A percentile compares a stretch with the other conserved stretches of the same genome.
Evolutionary conservation across 2,329 filamentous ascomycete species (phyloP).

Genomic region (Penicillium vulpinum): DNA sequence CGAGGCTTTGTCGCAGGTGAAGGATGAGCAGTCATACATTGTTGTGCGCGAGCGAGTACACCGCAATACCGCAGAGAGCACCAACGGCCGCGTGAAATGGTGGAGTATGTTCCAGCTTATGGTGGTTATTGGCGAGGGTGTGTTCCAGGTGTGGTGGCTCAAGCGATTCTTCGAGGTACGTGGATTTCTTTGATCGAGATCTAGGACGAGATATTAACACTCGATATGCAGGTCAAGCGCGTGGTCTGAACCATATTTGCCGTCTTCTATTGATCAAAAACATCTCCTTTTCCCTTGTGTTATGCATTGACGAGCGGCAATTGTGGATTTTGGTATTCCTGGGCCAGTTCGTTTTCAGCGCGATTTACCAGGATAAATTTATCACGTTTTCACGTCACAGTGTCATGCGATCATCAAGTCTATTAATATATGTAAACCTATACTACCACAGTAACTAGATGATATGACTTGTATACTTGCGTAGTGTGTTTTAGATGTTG

Average conservation of each 20-base stretch:
- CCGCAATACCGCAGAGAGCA: slow-evolving; percentile 98
- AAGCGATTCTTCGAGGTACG: slow-evolving; percentile 91
- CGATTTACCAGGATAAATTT: slow-evolving; percentile 9
- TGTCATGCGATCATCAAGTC: slow-evolving; percentile 22
- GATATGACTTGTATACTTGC: neutral
- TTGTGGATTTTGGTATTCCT: slow-evolving; percentile 15
- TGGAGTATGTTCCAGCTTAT: slow-evolving; percentile 97
- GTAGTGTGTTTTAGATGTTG: neutral
- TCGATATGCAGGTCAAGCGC: slow-evolving; percentile 45
- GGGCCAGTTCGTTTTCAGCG: slow-evolving; percentile 9
- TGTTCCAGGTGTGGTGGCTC: slow-evolving; percentile 99
- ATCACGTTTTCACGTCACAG: slow-evolving; percentile 19
- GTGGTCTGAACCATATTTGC: slow-evolving; percentile 41
- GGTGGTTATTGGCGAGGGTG: slow-evolving; percentile 82
- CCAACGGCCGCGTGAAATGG: slow-evolving; percentile 97
- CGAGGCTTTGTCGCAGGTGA: slow-evolving; percentile 85
- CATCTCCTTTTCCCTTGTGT: neutral
- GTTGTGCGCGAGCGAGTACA: slow-evolving; percentile 92
- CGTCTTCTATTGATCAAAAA: neutral
- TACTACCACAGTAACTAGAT: slow-evolving; percentile 15
- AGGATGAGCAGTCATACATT: slow-evolving; percentile 98
- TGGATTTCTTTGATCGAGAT: neutral
- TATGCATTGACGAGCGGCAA: slow-evolving; percentile 10
- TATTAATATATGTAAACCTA: slow-evolving; percentile 26
- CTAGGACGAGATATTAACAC: slow-evolving; percentile 3